Percentiles rank a stretch among this genome's conserved stretches.
These are phyloP conservation scores for Cucumis cinereus DNA, from an alignment of 306 rosid genomes.

Conservation along the genomic window DNA sequence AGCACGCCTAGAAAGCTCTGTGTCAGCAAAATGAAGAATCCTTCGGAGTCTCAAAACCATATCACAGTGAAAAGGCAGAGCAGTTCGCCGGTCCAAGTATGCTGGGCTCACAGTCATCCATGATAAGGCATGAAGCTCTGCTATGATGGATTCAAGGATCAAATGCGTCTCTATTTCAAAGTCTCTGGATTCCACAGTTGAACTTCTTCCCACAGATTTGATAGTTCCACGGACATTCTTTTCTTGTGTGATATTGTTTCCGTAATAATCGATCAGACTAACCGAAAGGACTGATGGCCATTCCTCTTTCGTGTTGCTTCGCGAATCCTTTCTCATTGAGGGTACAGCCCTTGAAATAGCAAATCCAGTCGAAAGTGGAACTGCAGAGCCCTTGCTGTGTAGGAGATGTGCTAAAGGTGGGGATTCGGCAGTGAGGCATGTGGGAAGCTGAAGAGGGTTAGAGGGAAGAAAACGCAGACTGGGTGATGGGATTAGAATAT, in stretches of 20 bases:
- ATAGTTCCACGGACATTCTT: conserved; percentile 43
- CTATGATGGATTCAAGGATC: conserved; percentile 75
- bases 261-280: conserved; percentile 84
- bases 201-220: conserved; percentile 59
- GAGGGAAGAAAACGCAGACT: conserved; percentile 95
- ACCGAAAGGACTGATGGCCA: conserved; percentile 88
- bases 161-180: conserved; percentile 68
- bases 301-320: conserved; percentile 74
- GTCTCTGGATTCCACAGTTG: conserved; percentile 58
- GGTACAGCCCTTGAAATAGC: conserved; percentile 89
- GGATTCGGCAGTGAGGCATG: conserved; percentile 96
- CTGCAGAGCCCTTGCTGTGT: conserved; percentile 95
- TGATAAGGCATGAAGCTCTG: conserved; percentile 92
- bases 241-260: conserved; percentile 51
- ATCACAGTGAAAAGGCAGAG: conserved; percentile 92
- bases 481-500: conserved; percentile 84
- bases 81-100: conserved; percentile 75
- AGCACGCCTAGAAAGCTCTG: conserved; percentile 53
- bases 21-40: conserved; percentile 94
- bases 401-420: conserved; percentile 98
- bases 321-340: conserved; percentile 69
- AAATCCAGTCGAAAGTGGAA: conserved; percentile 84
- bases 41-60: conserved; percentile 92
- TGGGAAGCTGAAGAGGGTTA: conserved; percentile 80
- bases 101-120: conserved; percentile 97